Base-by-base conservation (phyloP, 495 filamentous ascomycete genomes). In the Eremomyces bilateralis region DNA sequence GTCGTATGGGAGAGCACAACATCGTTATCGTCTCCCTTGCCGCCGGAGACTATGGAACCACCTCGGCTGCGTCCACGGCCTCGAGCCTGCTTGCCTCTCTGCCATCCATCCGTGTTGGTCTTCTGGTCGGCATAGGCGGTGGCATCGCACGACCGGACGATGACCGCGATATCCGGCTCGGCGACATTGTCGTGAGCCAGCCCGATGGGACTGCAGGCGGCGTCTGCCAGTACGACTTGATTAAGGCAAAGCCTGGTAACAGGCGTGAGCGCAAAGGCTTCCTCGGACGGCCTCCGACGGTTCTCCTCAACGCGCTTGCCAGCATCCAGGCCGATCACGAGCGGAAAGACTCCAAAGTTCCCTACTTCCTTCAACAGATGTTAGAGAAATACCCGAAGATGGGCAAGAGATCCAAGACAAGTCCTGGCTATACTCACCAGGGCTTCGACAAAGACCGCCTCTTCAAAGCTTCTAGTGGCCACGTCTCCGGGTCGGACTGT, bases 71-170 rank as follows among this genome's bases (percentile, higher is more conserved):
- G 15, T 51, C 36, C 13, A 48, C 53, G 18, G 48, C 48, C 16
- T 47, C 35, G 17, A 38, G 58, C 12, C 45, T 64, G 42, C 36
- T 33, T 1, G 39, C 41, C 18, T 55, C 37, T 10, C 60, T 62
- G 28, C 42, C 43, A 15, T 32, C 24, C 1, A 45, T 63, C 19
- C 51, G 45, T 24, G 51, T 59, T 39, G 47, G 44, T 18, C 42
- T 64, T 16, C 53, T 62, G 43, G 59, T 64, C 15, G 60, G 58
- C 29, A 55, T 62, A 35, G 58, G 44, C 21, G 56, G 56, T 35
- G 58, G 58, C 30, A 48, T 50, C 24, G 57, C 56, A 19, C 39
- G 18, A 13, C 31, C 34, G 21, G 40, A 19, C 15, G 42, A 43
- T 29, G 53, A 62, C 35, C n/a, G n/a, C n/a, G n/a, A n/a, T n/a